Percentiles rank a stretch among this genome's conserved stretches.
These are phyloP conservation scores for Vaccinium corymbosum DNA, from an alignment of 148 eudicot species.

Conservation along the genomic window DNA sequence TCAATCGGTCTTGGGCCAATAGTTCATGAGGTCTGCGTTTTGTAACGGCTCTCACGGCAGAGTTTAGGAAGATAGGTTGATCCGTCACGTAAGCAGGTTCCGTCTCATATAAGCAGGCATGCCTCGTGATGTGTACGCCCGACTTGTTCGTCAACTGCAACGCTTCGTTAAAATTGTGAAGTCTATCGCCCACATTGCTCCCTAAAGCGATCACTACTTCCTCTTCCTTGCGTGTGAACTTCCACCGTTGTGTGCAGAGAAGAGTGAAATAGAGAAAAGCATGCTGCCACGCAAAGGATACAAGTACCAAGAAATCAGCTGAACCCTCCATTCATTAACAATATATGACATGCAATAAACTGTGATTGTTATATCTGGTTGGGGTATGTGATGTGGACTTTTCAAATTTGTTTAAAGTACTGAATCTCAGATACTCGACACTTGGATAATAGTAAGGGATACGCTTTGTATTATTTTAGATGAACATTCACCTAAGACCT, in stretches of 20 bases:
- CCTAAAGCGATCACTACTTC: slow-evolving; percentile 90
- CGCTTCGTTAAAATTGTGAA: slow-evolving; percentile 63
- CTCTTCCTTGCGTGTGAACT: slow-evolving; percentile 62
- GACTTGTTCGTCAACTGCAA: slow-evolving; percentile 62
- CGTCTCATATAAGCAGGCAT: slow-evolving; percentile 85
- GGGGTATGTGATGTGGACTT: neutral
- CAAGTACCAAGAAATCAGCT: slow-evolving; percentile 6
- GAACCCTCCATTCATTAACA: neutral
- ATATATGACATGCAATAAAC: neutral
- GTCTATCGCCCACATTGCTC: slow-evolving; percentile 82
- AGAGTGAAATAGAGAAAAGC: slow-evolving; percentile 42
- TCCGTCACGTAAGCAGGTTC: slow-evolving; percentile 83
- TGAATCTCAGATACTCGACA: neutral
- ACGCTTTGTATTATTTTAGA: neutral
- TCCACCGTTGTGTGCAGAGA: slow-evolving; percentile 46
- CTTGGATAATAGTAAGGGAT: neutral
- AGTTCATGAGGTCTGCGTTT: slow-evolving; percentile 76
- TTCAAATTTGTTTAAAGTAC: neutral
- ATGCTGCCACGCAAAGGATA: slow-evolving; percentile 32
- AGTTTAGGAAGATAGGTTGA: slow-evolving; percentile 81
- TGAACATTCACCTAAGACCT: neutral
- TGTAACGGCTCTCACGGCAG: slow-evolving; percentile 85
- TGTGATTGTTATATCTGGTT: neutral
- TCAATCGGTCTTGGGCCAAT: slow-evolving; percentile 82
- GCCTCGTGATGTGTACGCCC: slow-evolving; percentile 63